Evolutionary conservation across 169 alveolate species (phyloP).

Genomic region (Cyclospora cayetanensis): DNA sequence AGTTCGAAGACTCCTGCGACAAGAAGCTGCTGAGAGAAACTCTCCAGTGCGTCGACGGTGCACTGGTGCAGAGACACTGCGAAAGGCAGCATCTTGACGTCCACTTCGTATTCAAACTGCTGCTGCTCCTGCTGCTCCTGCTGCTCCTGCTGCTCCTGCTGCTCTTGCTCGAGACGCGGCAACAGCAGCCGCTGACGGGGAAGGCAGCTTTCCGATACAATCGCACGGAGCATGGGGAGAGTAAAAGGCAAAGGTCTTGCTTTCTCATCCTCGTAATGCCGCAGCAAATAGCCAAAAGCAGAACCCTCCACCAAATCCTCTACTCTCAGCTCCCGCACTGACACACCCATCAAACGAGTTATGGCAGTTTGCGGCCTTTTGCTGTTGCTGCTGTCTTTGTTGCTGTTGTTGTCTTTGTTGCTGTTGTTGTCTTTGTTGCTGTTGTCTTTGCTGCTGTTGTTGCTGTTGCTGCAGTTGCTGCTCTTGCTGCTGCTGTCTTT

Average conservation of each 20-base stretch:
- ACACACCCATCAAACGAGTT: background rate
- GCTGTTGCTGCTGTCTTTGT: background rate
- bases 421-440: background rate
- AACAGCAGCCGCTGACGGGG: background rate
- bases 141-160: background rate
- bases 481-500: background rate
- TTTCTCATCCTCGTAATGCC: background rate
- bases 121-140: background rate
- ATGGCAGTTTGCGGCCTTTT: no score
- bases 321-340: background rate
- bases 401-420: background rate
- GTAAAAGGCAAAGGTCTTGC: background rate
- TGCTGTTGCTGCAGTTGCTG: background rate
- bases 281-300: background rate
- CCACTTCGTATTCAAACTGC: slow-evolving; percentile 28
- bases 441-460: background rate
- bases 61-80: slow-evolving; percentile 19
- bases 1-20: slow-evolving; percentile 16
- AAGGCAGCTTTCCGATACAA: background rate
- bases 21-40: background rate
- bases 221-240: background rate
- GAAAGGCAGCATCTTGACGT: background rate
- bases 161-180: slow-evolving; percentile 6
- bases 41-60: slow-evolving; percentile 6
- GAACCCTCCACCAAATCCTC: background rate